Conservation (phyloP, 2,329 filamentous ascomycete species). For the Trichoderma harzianum region DNA sequence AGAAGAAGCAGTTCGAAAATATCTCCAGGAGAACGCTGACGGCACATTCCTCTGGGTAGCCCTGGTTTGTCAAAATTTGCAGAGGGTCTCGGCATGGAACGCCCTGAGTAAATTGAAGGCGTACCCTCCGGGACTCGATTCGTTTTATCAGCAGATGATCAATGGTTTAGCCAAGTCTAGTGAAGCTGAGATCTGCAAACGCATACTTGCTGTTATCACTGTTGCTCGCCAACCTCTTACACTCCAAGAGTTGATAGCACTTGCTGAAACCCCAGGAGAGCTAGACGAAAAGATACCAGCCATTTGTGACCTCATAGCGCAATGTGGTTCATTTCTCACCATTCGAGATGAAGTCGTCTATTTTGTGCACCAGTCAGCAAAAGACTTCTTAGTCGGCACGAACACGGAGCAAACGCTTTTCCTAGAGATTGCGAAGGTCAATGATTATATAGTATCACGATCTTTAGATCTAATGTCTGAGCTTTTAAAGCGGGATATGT, state of each 20-base stretch:
- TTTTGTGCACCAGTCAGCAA: conserved; percentile 43
- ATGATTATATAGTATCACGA: not conserved
- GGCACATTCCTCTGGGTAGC: conserved; percentile 33
- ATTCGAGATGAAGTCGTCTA: conserved; percentile 30
- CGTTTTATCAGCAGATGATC: conserved; percentile 40
- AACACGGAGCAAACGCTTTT: conserved; percentile 31
- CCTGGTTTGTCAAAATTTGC: conserved; percentile 21
- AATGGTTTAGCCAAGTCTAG: conserved; percentile 26
- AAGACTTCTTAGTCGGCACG: conserved; percentile 37
- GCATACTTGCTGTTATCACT: conserved; percentile 32
- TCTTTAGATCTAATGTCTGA: not conserved
- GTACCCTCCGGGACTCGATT: conserved; percentile 34
- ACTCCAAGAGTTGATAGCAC: conserved; percentile 28
- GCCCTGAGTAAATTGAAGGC: conserved; percentile 19
- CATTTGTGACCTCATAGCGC: conserved; percentile 28
- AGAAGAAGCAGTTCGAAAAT: not conserved
- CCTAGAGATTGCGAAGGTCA: not conserved
- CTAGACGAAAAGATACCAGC: conserved; percentile 13
- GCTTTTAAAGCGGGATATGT: not conserved
- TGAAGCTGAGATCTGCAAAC: conserved; percentile 27
- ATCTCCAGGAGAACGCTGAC: conserved; percentile 33
- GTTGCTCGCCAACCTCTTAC: conserved; percentile 36
- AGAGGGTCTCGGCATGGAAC: conserved; percentile 14
- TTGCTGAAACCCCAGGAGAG: not conserved
- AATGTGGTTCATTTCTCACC: conserved; percentile 40